Percentiles rank a stretch among this genome's conserved stretches.
Conservation (phyloP, 2,329 filamentous ascomycete genomes). For the Didymella sp. region DNA sequence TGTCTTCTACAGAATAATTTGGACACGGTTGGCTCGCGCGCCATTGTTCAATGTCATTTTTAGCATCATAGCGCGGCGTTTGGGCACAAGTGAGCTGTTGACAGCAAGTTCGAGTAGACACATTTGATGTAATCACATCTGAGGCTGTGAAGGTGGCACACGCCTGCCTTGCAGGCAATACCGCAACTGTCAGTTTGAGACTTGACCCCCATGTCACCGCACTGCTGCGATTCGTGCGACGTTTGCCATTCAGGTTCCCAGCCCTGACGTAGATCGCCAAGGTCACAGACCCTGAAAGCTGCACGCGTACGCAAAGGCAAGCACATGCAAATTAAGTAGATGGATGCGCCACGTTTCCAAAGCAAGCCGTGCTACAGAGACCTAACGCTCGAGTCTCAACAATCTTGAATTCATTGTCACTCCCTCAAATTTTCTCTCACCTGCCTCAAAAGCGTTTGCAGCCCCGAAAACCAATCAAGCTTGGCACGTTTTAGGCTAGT, state of each 20-base stretch:
- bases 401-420: neutral
- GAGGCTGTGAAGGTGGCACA: neutral
- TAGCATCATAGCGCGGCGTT: slow-evolving; percentile 25
- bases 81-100: neutral
- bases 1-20: neutral
- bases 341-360: slow-evolving; percentile 7
- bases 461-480: slow-evolving; percentile 29
- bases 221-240: slow-evolving; percentile 3
- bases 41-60: neutral
- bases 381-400: neutral
- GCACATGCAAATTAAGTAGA: slow-evolving; percentile 13
- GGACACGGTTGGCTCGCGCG: neutral
- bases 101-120: neutral
- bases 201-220: slow-evolving; percentile 3
- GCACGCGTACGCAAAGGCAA: slow-evolving; percentile 12
- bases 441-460: slow-evolving; percentile 14
- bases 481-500: slow-evolving; percentile 41
- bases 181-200: neutral
- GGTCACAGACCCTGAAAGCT: slow-evolving; percentile 16
- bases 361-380: neutral
- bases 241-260: slow-evolving; percentile 24
- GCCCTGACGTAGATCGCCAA: slow-evolving; percentile 32
- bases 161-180: slow-evolving; percentile 5
- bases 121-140: neutral
- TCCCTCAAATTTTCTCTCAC: slow-evolving; percentile 9